phyloP scores from a whole-genome alignment of 2,329 filamentous ascomycete genomes.

The Alternaria arbusti region DNA sequence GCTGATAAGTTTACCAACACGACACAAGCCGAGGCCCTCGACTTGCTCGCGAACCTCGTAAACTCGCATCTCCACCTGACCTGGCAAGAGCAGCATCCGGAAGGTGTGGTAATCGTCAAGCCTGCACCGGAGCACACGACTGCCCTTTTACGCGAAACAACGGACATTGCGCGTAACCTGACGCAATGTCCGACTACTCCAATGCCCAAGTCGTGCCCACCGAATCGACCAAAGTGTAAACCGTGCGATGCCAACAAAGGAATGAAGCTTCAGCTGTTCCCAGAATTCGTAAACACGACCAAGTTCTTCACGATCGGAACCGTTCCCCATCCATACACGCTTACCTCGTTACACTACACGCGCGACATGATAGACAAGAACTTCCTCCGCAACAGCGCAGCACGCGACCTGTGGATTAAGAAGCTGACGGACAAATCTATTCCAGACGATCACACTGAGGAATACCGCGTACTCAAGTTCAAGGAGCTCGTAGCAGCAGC shows the following conservation, averaged over 20 bases:
- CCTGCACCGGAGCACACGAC: constrained; percentile 78
- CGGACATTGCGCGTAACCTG: constrained; percentile 76
- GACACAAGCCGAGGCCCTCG: constrained; percentile 66
- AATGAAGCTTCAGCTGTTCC: constrained; percentile 70
- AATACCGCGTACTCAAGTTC: constrained; percentile 72
- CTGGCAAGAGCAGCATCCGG: constrained; percentile 80
- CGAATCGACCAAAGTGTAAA: constrained; percentile 76
- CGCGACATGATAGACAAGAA: constrained; percentile 53
- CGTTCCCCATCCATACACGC: constrained; percentile 90
- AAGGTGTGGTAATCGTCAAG: constrained; percentile 81
- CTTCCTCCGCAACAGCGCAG: constrained; percentile 63
- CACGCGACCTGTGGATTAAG: constrained; percentile 80
- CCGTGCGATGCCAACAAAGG: constrained; percentile 70
- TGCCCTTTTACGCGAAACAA: constrained; percentile 71
- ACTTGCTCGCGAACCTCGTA: constrained; percentile 74
- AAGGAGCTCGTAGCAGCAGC: constrained; percentile 80
- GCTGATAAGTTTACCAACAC: constrained; percentile 64
- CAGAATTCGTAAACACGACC: constrained; percentile 73
- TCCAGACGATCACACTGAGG: constrained; percentile 66
- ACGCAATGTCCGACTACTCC: constrained; percentile 76
- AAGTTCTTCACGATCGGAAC: constrained; percentile 81
- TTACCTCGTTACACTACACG: constrained; percentile 69
- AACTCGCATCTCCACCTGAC: constrained; percentile 83
- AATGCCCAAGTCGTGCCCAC: constrained; percentile 79
- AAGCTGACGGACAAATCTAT: constrained; percentile 74